Conservation (phyloP, 805 yeast genomes). For the Monosporozyma aerobia region DNA sequence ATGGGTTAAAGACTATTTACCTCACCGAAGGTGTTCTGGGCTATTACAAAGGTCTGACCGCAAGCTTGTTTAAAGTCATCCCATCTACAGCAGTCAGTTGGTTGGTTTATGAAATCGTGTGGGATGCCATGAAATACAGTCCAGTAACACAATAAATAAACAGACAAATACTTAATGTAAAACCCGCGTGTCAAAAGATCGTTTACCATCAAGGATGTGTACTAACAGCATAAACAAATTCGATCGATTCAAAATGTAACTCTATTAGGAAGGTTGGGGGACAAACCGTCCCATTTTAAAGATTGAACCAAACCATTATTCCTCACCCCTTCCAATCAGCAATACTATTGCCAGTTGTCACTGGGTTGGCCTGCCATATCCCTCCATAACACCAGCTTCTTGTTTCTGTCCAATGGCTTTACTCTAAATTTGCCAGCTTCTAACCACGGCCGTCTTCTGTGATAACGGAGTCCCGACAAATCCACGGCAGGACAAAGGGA, state of each 20-base stretch:
- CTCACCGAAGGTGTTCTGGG: constrained; percentile 63
- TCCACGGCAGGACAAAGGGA: not conserved
- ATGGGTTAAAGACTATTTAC: constrained; percentile 65
- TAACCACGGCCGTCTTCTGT: not conserved
- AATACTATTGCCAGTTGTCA: not conserved
- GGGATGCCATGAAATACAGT: constrained; percentile 2
- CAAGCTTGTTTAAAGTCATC: constrained; percentile 71
- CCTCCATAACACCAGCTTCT: not conserved
- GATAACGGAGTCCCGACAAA: not conserved
- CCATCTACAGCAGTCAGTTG: constrained; percentile 96
- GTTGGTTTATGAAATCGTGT: constrained; percentile 68
- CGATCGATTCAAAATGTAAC: too few species aligned
- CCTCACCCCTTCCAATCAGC: not conserved
- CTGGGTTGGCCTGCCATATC: not conserved
- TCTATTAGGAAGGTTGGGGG: too few species aligned
- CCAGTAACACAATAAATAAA: not conserved
- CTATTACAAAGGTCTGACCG: constrained; percentile 77
- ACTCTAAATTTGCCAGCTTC: not conserved
- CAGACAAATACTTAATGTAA: too few species aligned
- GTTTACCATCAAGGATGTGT: too few species aligned
- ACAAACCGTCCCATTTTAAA: not conserved
- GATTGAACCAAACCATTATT: not conserved
- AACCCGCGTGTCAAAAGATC: too few species aligned
- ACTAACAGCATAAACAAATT: too few species aligned
- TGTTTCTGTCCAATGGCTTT: not conserved